These are phyloP conservation scores for Cyberlindnera xishuangbannaensis DNA, from an alignment of 805 yeast species.

Conservation along the genomic window DNA sequence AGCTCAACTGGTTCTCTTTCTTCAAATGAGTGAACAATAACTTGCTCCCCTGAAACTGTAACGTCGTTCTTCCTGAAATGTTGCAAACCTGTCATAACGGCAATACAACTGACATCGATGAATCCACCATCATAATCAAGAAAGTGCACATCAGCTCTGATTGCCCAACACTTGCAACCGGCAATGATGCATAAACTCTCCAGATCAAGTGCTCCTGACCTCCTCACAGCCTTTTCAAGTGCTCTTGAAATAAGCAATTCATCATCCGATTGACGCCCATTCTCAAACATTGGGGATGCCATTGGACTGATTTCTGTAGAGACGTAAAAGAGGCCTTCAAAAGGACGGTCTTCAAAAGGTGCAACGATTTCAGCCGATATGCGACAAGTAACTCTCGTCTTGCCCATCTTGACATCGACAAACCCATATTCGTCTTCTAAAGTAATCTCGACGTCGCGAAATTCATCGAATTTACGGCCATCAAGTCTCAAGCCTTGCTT, in stretches of 20 bases:
- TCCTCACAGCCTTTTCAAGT: constrained; percentile 85
- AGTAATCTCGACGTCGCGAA: constrained; percentile 57
- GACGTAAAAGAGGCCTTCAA: constrained; percentile 83
- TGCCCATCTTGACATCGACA: constrained; percentile 73
- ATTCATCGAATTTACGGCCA: constrained; percentile 58
- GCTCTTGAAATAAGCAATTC: constrained; percentile 77
- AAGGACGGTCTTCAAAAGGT: constrained; percentile 89
- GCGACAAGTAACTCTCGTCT: constrained; percentile 64
- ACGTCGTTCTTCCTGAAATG: constrained; percentile 85
- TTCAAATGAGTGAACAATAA: constrained; percentile 61
- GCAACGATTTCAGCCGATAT: constrained; percentile 69
- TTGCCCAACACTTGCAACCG: constrained; percentile 85
- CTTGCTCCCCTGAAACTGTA: constrained; percentile 57
- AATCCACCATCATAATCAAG: constrained; percentile 90
- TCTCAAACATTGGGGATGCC: constrained; percentile 84
- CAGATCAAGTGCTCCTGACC: constrained; percentile 86
- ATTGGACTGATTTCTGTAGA: constrained; percentile 84
- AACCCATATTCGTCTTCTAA: constrained; percentile 75
- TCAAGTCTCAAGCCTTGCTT: constrained; percentile 60
- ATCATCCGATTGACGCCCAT: constrained; percentile 61
- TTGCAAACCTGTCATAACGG: constrained; percentile 78
- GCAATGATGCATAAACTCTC: constrained; percentile 89
- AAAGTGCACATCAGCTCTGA: constrained; percentile 86
- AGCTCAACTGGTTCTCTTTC: constrained; percentile 87
- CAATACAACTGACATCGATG: constrained; percentile 85